A percentile compares a stretch with the other conserved stretches of the same genome.
These are phyloP conservation scores for Sarcodon sp. DNA, from an alignment of 768 basidiomycete species.

Conservation along the genomic window DNA sequence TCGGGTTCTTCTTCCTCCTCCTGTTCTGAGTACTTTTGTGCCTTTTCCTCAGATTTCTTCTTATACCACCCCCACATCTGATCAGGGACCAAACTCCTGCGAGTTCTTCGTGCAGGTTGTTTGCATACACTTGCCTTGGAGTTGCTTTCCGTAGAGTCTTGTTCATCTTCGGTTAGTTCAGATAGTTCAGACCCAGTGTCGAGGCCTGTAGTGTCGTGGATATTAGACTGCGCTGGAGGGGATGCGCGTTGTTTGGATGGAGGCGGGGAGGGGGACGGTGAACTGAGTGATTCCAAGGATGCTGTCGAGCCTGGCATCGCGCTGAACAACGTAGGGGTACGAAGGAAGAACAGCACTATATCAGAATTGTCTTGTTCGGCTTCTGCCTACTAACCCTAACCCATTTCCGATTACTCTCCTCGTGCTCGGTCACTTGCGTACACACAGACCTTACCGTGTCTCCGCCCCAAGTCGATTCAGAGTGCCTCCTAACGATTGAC, in stretches of 20 bases:
- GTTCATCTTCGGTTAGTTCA: conserved; percentile 75
- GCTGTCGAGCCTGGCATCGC: conserved; percentile 41
- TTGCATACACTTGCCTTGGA: conserved; percentile 14
- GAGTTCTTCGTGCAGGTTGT: conserved; percentile 12
- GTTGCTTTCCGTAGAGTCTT: conserved; percentile 25
- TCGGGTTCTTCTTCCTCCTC: conserved; percentile 38
- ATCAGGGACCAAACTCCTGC: conserved; percentile 51
- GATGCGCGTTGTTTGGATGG: conserved; percentile 17
- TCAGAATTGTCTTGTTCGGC: too few relatives aligned
- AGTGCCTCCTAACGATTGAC: too few relatives aligned
- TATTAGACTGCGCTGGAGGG: conserved; percentile 10
- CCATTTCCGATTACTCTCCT: too few relatives aligned
- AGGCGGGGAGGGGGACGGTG: conserved; percentile 51
- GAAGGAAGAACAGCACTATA: neutral
- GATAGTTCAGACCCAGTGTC: conserved; percentile 70
- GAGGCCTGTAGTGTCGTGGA: conserved; percentile 25
- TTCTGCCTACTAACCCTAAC: too few relatives aligned
- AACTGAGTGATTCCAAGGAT: conserved; percentile 53
- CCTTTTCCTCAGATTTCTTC: conserved; percentile 22
- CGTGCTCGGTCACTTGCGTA: too few relatives aligned
- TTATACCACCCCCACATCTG: conserved; percentile 83
- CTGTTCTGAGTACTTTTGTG: conserved; percentile 17
- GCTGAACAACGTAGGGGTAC: conserved; percentile 11
- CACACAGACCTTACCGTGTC: too few relatives aligned
- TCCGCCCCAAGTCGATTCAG: too few relatives aligned